Conservation (phyloP, 2,329 filamentous ascomycete species). For the Nigrospora oryzae region DNA sequence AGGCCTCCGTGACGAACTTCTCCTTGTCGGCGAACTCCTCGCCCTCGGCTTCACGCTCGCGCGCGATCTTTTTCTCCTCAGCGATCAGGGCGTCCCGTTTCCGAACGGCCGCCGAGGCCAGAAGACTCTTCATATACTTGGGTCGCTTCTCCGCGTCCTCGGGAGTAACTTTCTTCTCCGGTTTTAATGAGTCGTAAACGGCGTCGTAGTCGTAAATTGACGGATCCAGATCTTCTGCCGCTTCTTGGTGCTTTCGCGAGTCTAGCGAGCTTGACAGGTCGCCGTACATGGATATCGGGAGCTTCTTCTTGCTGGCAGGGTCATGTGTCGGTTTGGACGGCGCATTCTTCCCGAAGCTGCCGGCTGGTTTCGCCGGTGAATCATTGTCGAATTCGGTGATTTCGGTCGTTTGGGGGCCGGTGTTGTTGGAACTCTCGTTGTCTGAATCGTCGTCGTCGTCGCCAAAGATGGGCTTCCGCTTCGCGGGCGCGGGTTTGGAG, state of each 20-base stretch:
- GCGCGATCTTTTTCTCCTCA: conserved; percentile 70
- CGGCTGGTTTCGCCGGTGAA: conserved; percentile 16
- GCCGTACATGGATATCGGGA: conserved; percentile 40
- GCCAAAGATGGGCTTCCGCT: conserved; percentile 37
- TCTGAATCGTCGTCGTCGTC: conserved; percentile 42
- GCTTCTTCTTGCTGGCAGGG: conserved; percentile 34
- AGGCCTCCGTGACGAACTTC: conserved; percentile 77
- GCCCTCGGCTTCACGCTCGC: conserved; percentile 71
- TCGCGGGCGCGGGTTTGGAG: conserved; percentile 39
- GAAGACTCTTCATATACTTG: conserved; percentile 70
- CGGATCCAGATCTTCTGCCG: conserved; percentile 59
- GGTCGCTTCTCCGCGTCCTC: conserved; percentile 53
- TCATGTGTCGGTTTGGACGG: conserved; percentile 23
- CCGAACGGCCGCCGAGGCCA: conserved; percentile 65
- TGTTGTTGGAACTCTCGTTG: conserved; percentile 26
- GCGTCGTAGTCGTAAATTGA: conserved; percentile 81
- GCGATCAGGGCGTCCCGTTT: conserved; percentile 73
- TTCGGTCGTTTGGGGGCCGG: conserved; percentile 36
- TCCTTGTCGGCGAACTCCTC: conserved; percentile 78
- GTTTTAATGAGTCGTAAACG: conserved; percentile 70
- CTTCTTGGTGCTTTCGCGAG: conserved; percentile 54
- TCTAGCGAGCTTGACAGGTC: conserved; percentile 60
- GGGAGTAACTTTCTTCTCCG: conserved; percentile 44
- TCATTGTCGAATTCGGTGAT: conserved; percentile 54
- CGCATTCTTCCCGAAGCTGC: conserved; percentile 19